These are phyloP conservation scores for Amanita fuliginea DNA, from an alignment of 768 basidiomycete species.

Conservation along the genomic window DNA sequence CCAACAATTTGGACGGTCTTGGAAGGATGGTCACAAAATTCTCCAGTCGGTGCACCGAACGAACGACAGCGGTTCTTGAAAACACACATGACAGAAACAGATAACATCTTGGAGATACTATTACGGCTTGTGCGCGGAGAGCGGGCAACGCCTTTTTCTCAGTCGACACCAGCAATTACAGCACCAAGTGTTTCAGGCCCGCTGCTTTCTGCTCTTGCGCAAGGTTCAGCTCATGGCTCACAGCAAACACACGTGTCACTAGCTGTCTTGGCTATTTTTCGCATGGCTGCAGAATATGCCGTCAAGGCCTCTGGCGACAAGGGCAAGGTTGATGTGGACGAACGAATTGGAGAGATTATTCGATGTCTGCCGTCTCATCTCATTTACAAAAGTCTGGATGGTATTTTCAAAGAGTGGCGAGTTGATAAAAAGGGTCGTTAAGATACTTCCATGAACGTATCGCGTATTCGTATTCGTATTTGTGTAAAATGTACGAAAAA, in stretches of 20 bases:
- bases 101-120: slow-evolving; percentile 89
- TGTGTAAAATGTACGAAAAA: not conserved
- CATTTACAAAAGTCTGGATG: slow-evolving; percentile 86
- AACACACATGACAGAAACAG: slow-evolving; percentile 76
- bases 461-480: slow-evolving; percentile 2
- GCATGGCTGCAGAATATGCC: slow-evolving; percentile 76
- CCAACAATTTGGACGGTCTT: slow-evolving; percentile 88
- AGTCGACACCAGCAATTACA: slow-evolving; percentile 48
- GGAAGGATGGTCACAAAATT: slow-evolving; percentile 83
- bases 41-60: slow-evolving; percentile 58
- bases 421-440: slow-evolving; percentile 70
- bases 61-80: slow-evolving; percentile 85
- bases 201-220: slow-evolving; percentile 55
- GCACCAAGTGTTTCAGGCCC: slow-evolving; percentile 58
- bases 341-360: slow-evolving; percentile 80
- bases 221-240: slow-evolving; percentile 69
- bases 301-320: slow-evolving; percentile 54
- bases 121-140: slow-evolving; percentile 88
- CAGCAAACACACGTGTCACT: slow-evolving; percentile 94
- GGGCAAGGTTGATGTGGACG: slow-evolving; percentile 64
- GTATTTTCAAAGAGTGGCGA: slow-evolving; percentile 89
- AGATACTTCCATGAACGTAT: slow-evolving; percentile 7
- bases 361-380: slow-evolving; percentile 79
- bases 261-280: slow-evolving; percentile 85
- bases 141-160: slow-evolving; percentile 62